These are phyloP conservation scores for Aristolochia contorta DNA, from an alignment of 164 flowering plant genomes.

Conservation along the genomic window DNA sequence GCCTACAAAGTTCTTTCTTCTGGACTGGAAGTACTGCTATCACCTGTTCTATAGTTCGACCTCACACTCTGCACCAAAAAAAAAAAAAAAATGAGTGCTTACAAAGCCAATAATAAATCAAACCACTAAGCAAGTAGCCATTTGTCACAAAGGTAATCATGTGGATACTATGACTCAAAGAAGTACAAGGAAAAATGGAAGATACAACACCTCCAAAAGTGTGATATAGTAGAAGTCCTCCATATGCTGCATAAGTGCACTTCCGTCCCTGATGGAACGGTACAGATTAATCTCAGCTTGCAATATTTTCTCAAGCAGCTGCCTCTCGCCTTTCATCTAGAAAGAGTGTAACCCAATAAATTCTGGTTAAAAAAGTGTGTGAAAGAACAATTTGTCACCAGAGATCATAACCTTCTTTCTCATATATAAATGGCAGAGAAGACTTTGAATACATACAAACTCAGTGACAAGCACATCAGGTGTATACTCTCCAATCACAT, in stretches of 20 bases:
- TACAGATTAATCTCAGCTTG: conserved; percentile 85
- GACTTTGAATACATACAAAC: conserved; percentile 52
- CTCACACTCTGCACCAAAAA: conserved; percentile 43
- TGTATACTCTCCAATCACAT: conserved; percentile 79
- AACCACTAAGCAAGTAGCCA: background rate
- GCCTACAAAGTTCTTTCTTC: conserved; percentile 8
- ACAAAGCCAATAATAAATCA: background rate
- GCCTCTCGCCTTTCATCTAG: conserved; percentile 95
- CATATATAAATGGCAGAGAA: no score
- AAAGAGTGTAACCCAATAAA: background rate
- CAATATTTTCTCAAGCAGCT: conserved; percentile 69
- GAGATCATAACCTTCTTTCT: background rate
- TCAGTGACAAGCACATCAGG: conserved; percentile 85
- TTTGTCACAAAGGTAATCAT: background rate
- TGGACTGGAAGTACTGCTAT: conserved; percentile 15
- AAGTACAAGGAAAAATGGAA: background rate
- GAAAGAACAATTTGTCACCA: background rate
- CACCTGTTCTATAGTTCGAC: conserved; percentile 37
- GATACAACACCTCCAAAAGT: conserved; percentile 59
- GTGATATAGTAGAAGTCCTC: conserved; percentile 91
- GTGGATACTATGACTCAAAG: background rate
- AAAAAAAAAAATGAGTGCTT: background rate
- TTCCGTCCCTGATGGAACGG: conserved; percentile 89
- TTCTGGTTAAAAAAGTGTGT: no score
- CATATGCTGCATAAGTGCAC: conserved; percentile 98